Evolutionary conservation across 306 rosid genomes (phyloP), one percentile per base, ranked within the genome.

Genomic region (Cicer arietinum): DNA sequence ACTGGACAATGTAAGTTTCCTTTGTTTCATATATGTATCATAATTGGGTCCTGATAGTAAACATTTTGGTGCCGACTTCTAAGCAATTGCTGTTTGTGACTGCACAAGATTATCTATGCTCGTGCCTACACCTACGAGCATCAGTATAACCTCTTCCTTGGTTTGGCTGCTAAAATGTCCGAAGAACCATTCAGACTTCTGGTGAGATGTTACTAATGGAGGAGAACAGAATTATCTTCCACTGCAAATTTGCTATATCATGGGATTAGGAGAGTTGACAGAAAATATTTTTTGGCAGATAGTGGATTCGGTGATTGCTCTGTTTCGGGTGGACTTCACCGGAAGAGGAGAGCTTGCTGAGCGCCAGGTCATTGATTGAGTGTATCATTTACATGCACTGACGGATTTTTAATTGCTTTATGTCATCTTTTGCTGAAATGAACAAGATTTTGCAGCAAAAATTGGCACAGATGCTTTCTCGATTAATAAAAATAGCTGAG

Each of bases 291-390:
- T 68, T 76, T 82, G 70, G 72, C 89, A 91, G 98, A 94, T 91
- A 43, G 89, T 94, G 54, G 98, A 91, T 82, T 90, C 97, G 0
- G 89, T 94, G 48, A 94, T 91, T 77, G 97, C 98, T 62, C 89
- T 91, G 58, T 90, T 94, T 84, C 89, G 95, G 61, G 98, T 91
- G 77, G 98, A 94, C 73, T 94, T 94, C 69, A 77, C 96, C 0
- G 97, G 98, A 74, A 89, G 98, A 84, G 97, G 98, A 81, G 96
- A 94, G 83, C 95, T 94, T 52, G 98, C 98, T 56, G 98, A 94
- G 65, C 97, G 98, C 57, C 98, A 94, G 94, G 97, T 94, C 50
- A 30, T 30, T n/a, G 30, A 30, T 30, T 14, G 50, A 52, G n/a
- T 61, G 42, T 64, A 70, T 53, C 81, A 44, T 51, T 50, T 61